phyloP scores from a whole-genome alignment of 2,329 filamentous ascomycete species.

The Rutstroemia sydowiana region DNA sequence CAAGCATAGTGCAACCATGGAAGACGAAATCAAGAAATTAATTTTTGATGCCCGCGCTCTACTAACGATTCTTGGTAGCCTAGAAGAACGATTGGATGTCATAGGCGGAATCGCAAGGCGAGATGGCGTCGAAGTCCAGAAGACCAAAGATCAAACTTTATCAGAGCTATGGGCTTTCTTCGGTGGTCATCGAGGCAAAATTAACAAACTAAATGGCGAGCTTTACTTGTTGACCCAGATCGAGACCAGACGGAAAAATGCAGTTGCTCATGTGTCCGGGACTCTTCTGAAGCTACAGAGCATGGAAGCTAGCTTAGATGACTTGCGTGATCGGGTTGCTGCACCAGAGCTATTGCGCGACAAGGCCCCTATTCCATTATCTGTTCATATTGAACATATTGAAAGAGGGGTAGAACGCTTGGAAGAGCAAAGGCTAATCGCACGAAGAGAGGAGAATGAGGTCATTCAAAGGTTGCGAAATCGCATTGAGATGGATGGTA shows the following conservation, averaged over 20 bases:
- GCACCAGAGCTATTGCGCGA: conserved; percentile 54
- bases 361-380: conserved; percentile 50
- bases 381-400: conserved; percentile 70
- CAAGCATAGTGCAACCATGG: conserved; percentile 61
- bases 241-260: conserved; percentile 55
- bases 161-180: conserved; percentile 67
- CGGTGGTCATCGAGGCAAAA: conserved; percentile 56
- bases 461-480: conserved; percentile 45
- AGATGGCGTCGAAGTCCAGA: conserved; percentile 51
- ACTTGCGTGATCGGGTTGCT: conserved; percentile 63
- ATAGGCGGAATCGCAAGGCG: conserved; percentile 64
- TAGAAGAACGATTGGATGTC: conserved; percentile 61
- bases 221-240: conserved; percentile 59
- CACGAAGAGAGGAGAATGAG: conserved; percentile 52
- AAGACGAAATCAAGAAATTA: conserved; percentile 59
- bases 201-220: conserved; percentile 56
- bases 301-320: conserved; percentile 63
- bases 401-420: conserved; percentile 65
- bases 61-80: conserved; percentile 54
- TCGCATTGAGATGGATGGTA: conserved; percentile 36
- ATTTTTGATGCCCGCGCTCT: conserved; percentile 65
- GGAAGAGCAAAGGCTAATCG: conserved; percentile 53
- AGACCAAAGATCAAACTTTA: conserved; percentile 57
- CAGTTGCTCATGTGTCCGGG: conserved; percentile 59
- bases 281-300: conserved; percentile 67